Evolutionary conservation across 1,284 basidiomycete species (phyloP), one percentile per base, ranked within the genome.

Genomic region (Cutaneotrichosporon cyanovorans): DNA sequence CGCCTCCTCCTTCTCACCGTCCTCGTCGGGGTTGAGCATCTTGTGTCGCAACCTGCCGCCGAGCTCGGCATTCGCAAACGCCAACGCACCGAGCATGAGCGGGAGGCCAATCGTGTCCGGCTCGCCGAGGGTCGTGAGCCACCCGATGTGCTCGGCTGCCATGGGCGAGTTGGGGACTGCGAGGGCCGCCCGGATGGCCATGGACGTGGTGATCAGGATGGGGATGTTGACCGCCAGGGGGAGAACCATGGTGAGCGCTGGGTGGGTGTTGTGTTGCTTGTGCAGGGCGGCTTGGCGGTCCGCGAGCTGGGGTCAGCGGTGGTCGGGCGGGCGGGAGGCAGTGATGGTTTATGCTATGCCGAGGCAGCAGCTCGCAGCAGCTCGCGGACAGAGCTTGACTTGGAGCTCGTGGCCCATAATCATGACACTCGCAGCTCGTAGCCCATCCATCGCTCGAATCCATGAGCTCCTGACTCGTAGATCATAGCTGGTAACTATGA

Each of bases 141-240:
- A 73, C 18, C 59, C 42, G 42, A 70, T 58, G 3, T 55, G 42
- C 40, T 69, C 66, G 4, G 55, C 30, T 0, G 64, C 65, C 22
- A 74, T 44, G 7, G 53, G 46, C 19, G 53, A 58, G n/a, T 41
- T 48, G 25, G 50, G 59, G 15, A 53, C 48, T 41, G 46, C 61
- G 43, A 66, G 38, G 0, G 66, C 60, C 12, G 59, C 54, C 30
- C 74, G 66, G 37, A 75, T 66, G 4, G 63, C 61, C 22, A 71
- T 48, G 1, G 69, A 69, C 14, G 66, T 50, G 15, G 60, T 51
- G 48, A 75, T 57, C 45, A 75, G 66, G 35, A 75, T 50, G 7
- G 73, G 73, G n/a, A 74, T 53, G 53, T 73, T 65, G 37, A 71
- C 51, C 6, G 65, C 46, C 2, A 73, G 58, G 0, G 73, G 73